These are phyloP conservation scores for Plasmodium reichenowi DNA, from an alignment of 169 alveolate species.

Conservation along the genomic window DNA sequence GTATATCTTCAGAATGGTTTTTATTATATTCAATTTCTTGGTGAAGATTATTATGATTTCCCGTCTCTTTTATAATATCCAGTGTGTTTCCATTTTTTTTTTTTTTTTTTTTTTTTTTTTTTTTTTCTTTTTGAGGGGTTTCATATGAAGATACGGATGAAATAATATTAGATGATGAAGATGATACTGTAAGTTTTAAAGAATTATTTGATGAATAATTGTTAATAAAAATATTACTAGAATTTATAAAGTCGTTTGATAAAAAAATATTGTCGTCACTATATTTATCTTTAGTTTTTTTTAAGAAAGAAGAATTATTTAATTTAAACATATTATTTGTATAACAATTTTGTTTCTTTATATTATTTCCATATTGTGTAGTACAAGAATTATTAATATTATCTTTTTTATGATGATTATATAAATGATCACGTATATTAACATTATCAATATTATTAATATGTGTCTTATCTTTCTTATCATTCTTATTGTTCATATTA, in stretches of 20 bases:
- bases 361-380: no score
- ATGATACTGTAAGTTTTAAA: not conserved
- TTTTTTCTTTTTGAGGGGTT: not conserved
- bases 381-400: no score
- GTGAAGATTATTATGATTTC: not conserved
- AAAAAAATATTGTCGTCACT: not conserved
- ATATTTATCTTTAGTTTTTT: no score
- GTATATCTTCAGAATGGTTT: not conserved
- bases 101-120: not conserved
- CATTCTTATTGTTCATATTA: no score
- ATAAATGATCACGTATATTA: no score
- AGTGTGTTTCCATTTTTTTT: not conserved
- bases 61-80: not conserved
- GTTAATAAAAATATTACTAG: not conserved
- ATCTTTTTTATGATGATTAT: no score
- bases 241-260: not conserved
- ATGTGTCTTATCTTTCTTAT: no score
- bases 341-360: no score
- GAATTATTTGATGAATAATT: constrained; percentile 2
- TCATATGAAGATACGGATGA: constrained; percentile 51
- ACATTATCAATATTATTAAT: no score
- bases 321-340: no score
- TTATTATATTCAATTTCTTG: not conserved
- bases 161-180: constrained; percentile 38
- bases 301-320: no score